Base-by-base conservation (phyloP, 78 protist species). In the Anaeramoeba flamelloides region DNA sequence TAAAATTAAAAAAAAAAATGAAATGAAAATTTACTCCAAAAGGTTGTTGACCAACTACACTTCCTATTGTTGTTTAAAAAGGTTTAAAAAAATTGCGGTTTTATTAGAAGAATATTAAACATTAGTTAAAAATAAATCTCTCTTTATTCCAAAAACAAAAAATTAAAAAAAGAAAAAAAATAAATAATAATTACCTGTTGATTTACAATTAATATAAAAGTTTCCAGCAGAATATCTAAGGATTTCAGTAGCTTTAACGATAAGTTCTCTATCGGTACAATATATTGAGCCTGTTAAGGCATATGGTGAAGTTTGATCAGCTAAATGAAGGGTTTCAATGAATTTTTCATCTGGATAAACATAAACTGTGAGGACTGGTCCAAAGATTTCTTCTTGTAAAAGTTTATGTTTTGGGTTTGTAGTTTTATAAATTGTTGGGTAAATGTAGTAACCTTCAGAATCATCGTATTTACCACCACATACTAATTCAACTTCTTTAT, bases 141-240 rank as follows among this genome's bases (percentile, higher is more conserved):
- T n/a, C n/a, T n/a, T n/a, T n/a, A n/a, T n/a, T n/a, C n/a, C n/a
- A n/a, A n/a, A n/a, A n/a, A n/a, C n/a, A n/a, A n/a, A n/a, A n/a
- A n/a, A n/a, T n/a, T n/a, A n/a, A n/a, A n/a, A n/a, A n/a, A n/a
- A n/a, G n/a, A n/a, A n/a, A n/a, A n/a, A n/a, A n/a, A n/a, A n/a
- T n/a, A n/a, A n/a, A n/a, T n/a, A n/a, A n/a, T n/a, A n/a, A n/a
- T n/a, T n/a, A n/a, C 96, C 97, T 22, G 97, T 94, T 79, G 87
- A 83, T 88, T 91, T 91, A 87, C 89, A 94, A 82, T 94, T 94
- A 84, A 94, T 88, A 87, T 94, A 94, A 65, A 94, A 82, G 88
- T 94, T 94, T 41, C 97, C 97, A 26, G 91, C 82, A 74, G 92
- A 84, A 81, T 91, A 74, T 40, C 69, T 79, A 17, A 92, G 85